These are phyloP conservation scores for Colletotrichum horii DNA, from an alignment of 2,329 filamentous ascomycete species.

Conservation along the genomic window DNA sequence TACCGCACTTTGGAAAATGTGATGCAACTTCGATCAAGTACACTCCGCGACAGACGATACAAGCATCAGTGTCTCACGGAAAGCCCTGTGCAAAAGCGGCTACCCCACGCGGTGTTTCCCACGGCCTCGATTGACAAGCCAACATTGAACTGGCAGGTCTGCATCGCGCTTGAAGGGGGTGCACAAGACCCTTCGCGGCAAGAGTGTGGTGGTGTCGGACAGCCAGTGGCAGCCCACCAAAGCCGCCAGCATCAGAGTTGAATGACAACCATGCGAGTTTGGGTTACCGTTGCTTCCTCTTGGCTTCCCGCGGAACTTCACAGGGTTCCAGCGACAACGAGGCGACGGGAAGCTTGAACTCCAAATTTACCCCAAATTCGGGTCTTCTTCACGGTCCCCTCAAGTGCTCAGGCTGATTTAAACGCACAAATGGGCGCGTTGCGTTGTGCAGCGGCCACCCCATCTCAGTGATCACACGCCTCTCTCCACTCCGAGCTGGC, in stretches of 20 bases:
- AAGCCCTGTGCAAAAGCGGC: not conserved
- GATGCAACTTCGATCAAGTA: not conserved
- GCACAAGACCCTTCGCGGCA: not conserved
- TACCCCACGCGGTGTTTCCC: not conserved
- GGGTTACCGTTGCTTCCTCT: not conserved
- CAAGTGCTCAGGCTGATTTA: conserved; percentile 10
- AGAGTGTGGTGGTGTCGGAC: not conserved
- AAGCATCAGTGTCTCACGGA: not conserved
- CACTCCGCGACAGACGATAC: not conserved
- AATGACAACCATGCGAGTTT: not conserved
- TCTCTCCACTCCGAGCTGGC: not conserved
- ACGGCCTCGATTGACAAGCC: not conserved
- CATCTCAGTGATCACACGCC: not conserved
- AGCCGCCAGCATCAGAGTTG: conserved; percentile 1
- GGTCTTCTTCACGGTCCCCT: not conserved
- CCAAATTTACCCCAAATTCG: not conserved
- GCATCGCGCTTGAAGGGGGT: not conserved
- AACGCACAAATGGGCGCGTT: conserved; percentile 24
- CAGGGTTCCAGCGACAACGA: not conserved
- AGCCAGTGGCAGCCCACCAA: conserved; percentile 15
- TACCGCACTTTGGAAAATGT: not conserved
- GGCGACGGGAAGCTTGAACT: not conserved
- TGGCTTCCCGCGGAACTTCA: not conserved
- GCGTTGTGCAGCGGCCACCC: not conserved
- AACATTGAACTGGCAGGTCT: not conserved